phyloP scores from a whole-genome alignment of 2,329 filamentous ascomycete species.

The Pseudogymnoascus sp. region DNA sequence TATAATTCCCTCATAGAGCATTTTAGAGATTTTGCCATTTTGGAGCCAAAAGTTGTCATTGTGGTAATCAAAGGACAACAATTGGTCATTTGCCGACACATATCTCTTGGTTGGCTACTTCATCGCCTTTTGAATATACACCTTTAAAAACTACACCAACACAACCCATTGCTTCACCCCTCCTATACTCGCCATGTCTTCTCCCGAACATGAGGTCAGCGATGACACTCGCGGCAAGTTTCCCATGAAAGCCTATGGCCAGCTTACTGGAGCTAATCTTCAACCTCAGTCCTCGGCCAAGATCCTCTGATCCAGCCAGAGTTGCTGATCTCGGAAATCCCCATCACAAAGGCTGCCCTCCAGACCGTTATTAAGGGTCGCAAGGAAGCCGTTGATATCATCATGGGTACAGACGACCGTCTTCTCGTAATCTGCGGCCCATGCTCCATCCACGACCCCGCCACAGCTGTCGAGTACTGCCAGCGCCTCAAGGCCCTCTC shows the following conservation, averaged over 20 bases:
- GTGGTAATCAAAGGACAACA: slow-evolving; percentile 2
- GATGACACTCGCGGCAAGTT: slow-evolving; percentile 47
- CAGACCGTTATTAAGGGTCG: slow-evolving; percentile 67
- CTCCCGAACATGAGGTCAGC: slow-evolving; percentile 28
- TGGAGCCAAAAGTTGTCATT: background rate
- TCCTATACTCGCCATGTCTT: slow-evolving; percentile 23
- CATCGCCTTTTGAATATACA: background rate
- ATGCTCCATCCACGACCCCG: slow-evolving; percentile 95
- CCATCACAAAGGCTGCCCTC: slow-evolving; percentile 56
- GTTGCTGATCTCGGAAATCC: slow-evolving; percentile 80
- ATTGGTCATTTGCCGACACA: slow-evolving; percentile 5
- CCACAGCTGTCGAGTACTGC: slow-evolving; percentile 82
- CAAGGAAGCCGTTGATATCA: slow-evolving; percentile 44
- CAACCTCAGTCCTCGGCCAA: slow-evolving; percentile 71
- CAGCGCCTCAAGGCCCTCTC: slow-evolving; percentile 68
- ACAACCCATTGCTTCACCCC: slow-evolving; percentile 5
- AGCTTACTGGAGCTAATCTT: background rate
- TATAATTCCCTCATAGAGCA: background rate
- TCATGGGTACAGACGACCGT: slow-evolving; percentile 52
- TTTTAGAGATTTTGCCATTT: background rate
- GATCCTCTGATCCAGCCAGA: slow-evolving; percentile 87
- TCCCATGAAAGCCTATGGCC: slow-evolving; percentile 14
- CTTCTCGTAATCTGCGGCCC: slow-evolving; percentile 92
- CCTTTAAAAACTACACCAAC: slow-evolving; percentile 1
- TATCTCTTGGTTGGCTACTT: background rate